Base-by-base conservation (phyloP, 1,284 basidiomycete species). In the Cryptococcus wingfieldii region DNA sequence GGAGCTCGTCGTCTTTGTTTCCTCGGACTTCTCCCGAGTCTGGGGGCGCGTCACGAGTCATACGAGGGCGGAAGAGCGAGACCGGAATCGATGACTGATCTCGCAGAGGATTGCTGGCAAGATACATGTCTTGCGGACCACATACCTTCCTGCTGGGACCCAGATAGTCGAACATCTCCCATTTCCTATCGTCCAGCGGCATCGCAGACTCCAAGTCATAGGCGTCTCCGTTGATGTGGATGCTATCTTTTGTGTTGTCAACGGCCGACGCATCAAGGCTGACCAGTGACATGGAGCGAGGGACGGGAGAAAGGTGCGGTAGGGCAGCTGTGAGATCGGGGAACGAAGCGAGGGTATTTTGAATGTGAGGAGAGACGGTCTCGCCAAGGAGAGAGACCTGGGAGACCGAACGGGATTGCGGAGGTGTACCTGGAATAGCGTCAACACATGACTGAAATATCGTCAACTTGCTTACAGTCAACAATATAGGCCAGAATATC, bases 101-200 rank as follows among this genome's bases (percentile, higher is more conserved):
- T 48, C 64, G 67, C 38, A 70, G 42, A 7, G 66, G 55, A 28
- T 56, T 58, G 19, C 46, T 51, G 2, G 64, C 47, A 23, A 75
- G 67, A 57, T 69, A 72, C 28, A 64, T 47, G 47, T 74, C 64
- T 16, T 56, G 59, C 56, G 70, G 68, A 28, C 54, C 42, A 5
- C 53, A 55, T 19, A 38, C 10, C 12, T 38, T 42, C 1, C 59
- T 48, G 7, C 46, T 46, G 2, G 67, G 63, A 10, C 55, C 57
- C 57, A 76, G 65, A 16, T 69, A 61, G 52, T 76, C 72, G 23
- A 72, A 66, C 59, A 72, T 58, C 60, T 76, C 74, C 74, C 74
- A 76, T n/a, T 67, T 67, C 10, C 72, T 60, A 52, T 76, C 74
- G 43, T 76, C 74, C 25, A 74, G 64, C 2, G 64, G 49, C 4